Base-by-base conservation (phyloP, 169 alveolate species). In the Cytauxzoon felis region DNA sequence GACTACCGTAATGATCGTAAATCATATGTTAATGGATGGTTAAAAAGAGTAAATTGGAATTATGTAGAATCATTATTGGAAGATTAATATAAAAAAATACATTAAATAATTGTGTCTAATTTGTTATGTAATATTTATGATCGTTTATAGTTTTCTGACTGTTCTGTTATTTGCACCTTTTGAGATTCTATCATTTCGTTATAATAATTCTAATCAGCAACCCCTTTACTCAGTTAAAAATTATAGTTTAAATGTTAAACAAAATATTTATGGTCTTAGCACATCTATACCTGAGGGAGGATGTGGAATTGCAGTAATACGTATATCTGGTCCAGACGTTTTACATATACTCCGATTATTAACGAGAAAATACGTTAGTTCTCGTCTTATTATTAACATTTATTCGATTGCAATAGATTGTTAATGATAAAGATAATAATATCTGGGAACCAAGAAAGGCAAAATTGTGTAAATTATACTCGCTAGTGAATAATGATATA, bases 1-100 rank as follows among this genome's bases (percentile, higher is more conserved):
- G 96, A 95, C 72, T 93, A 93, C 80, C 78, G 90, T 60, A 87
- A 92, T 67, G 93, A 87, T 41, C 90, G 94, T 81, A 89, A 79
- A 56, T 66, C 66, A 38, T 82, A 82, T 62, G 57, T 63, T 48
- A 52, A 69, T 38, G 82, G 75, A 38, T 70, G 82, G 82, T 49
- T 70, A 34, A 33, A 70, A n/a, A 23, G 9, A 33, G 32, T 70
- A 29, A 59, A 70, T 59, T 70, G 82, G 82, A 51, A 59, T 29
- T 27, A 68, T 29, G 79, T 41, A 19, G 82, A 70, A 47, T 30
- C 49, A 18, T 13, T 62, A 7, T 13, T 53, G 5, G 5, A 5
- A 33, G n/a, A n/a, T n/a, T n/a, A n/a, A n/a, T n/a, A n/a, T n/a
- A n/a, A n/a, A n/a, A n/a, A n/a, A n/a, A n/a, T n/a, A n/a, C n/a